Evolutionary conservation across 2,329 filamentous ascomycete species (phyloP).

Genomic region (Penicillium psychrosexuale): DNA sequence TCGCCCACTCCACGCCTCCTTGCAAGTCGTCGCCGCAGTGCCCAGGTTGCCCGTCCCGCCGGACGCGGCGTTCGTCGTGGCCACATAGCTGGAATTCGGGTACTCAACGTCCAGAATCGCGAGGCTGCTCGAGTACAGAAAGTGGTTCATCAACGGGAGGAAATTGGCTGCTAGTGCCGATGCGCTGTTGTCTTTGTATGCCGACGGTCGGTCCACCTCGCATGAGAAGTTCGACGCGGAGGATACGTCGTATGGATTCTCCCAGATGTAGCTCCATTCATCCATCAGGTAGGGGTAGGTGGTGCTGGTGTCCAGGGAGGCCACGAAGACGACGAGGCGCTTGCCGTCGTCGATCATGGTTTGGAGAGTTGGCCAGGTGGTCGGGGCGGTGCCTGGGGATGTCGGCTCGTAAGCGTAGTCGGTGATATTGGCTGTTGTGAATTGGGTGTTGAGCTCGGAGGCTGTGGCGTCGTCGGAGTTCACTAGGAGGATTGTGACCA

Average conservation of each 20-base stretch:
- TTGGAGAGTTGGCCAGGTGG: conserved; percentile 68
- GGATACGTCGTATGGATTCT: conserved; percentile 67
- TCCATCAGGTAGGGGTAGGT: conserved; percentile 45
- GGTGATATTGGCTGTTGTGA: conserved; percentile 58
- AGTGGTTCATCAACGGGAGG: conserved; percentile 77
- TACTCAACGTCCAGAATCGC: conserved; percentile 55
- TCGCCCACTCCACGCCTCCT: conserved; percentile 54
- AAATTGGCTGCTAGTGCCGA: conserved; percentile 56
- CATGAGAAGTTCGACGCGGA: conserved; percentile 67
- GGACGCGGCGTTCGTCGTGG: conserved; percentile 62
- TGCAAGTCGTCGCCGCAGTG: conserved; percentile 51
- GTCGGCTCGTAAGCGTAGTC: conserved; percentile 59
- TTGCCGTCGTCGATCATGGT: conserved; percentile 62
- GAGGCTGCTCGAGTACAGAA: conserved; percentile 57
- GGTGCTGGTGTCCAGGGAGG: conserved; percentile 43
- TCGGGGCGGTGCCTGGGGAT: conserved; percentile 41
- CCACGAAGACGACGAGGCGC: conserved; percentile 67
- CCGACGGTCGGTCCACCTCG: conserved; percentile 62
- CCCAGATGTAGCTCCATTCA: conserved; percentile 58
- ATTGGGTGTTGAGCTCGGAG: conserved; percentile 54
- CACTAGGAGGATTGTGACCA: conserved; percentile 71
- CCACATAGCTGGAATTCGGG: conserved; percentile 60
- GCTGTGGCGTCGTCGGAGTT: conserved; percentile 62
- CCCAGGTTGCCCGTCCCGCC: conserved; percentile 55
- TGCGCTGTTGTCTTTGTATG: conserved; percentile 46